Base-by-base conservation (phyloP, 139 green algal genomes). In the Tetradesmus lagerheimii region DNA sequence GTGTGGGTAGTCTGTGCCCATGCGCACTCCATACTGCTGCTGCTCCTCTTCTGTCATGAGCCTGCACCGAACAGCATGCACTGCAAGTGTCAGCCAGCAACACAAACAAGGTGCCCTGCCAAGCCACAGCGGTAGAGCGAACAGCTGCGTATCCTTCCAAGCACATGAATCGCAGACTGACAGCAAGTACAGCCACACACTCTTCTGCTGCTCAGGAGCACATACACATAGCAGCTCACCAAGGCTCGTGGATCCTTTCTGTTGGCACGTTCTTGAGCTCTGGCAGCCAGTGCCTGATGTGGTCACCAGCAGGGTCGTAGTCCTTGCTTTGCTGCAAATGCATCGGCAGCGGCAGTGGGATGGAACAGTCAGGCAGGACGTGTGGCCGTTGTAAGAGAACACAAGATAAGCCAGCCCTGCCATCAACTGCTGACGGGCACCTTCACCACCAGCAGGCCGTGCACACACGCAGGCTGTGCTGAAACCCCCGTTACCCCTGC, bases 221-320 rank as follows among this genome's bases (percentile, higher is more conserved):
- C 31, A 71, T 12, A 9, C 67, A 20, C n/a, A n/a, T 23, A 38
- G 29, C 18, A 78, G 29, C 83, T 64, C 50, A 88, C 87, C 87
- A 91, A 9, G 98, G 98, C 91, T 98, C 96, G 85, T 98, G 95
- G 29, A 98, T 94, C 31, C 89, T 78, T 20, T 50, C 41, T 1
- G 90, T 45, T 2, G 97, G 95, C 78, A 99, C 94, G 1, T 94
- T 93, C 2, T 57, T 62, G 35, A 99, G 94, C 95, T 99, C 97
- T 15, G 98, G 98, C 14, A 98, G 76, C 98, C 98, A 99, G 35
- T 94, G 92, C 25, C 93, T 90, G 35, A 99, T 94, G 93, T 99
- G 99, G 16, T 97, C 93, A 4, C 98, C 98, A 15, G 96, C 57
- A 27, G 91, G 83, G 87, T 99, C 97, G 80, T 99, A 98, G 91